Percentiles rank a stretch among this genome's conserved stretches.
These are phyloP conservation scores for Geotrichum carabidarum DNA, from an alignment of 1,139 yeast genomes.

Conservation along the genomic window DNA sequence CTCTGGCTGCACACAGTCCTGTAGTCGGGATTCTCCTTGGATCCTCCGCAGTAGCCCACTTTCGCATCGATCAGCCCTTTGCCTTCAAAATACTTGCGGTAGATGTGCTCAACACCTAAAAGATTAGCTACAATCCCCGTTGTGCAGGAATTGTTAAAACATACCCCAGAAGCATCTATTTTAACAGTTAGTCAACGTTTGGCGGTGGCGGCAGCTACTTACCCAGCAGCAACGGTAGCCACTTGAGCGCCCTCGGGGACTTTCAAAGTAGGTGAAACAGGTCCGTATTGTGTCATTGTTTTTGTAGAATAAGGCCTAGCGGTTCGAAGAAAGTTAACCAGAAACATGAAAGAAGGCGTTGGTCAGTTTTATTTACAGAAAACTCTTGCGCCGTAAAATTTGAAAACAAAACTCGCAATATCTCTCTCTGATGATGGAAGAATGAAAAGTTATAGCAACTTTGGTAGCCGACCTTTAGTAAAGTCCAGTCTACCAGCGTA, in stretches of 20 bases:
- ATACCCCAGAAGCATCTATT: slow-evolving; percentile 17
- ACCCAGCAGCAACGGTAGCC: slow-evolving; percentile 41
- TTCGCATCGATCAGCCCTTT: slow-evolving; percentile 68
- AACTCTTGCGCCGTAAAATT: too few relatives aligned
- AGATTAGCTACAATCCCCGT: neutral
- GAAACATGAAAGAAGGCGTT: neutral
- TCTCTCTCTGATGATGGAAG: too few relatives aligned
- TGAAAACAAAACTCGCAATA: too few relatives aligned
- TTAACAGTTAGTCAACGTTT: neutral
- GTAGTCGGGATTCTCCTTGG: slow-evolving; percentile 56
- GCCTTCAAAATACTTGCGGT: slow-evolving; percentile 55
- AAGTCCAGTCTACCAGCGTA: too few relatives aligned
- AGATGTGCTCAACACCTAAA: slow-evolving; percentile 59
- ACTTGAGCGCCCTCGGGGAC: slow-evolving; percentile 35
- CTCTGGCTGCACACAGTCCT: slow-evolving; percentile 68
- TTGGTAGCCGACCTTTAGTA: too few relatives aligned
- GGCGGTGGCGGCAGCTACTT: neutral
- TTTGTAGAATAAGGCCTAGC: slow-evolving; percentile 1
- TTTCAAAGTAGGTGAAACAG: slow-evolving; percentile 32
- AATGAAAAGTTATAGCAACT: too few relatives aligned
- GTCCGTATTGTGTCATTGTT: slow-evolving; percentile 12
- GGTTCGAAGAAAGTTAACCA: neutral
- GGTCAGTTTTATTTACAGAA: too few relatives aligned
- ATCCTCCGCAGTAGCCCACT: slow-evolving; percentile 91
- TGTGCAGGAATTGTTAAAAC: neutral